A percentile compares a stretch with the other conserved stretches of the same genome.
These are phyloP conservation scores for Candida endomychidarum DNA, from an alignment of 805 yeast genomes.

Conservation along the genomic window DNA sequence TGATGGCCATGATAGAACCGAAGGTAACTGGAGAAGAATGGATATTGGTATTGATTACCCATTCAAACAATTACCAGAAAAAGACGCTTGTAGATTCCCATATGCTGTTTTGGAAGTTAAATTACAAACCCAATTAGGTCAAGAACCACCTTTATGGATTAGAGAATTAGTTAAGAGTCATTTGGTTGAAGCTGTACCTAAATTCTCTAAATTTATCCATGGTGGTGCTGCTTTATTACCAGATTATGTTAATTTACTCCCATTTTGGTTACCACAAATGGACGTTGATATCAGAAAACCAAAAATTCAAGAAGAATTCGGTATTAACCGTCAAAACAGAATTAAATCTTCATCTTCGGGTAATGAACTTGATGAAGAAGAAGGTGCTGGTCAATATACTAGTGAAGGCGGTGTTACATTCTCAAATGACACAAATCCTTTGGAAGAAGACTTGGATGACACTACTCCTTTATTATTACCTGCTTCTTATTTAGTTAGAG, in stretches of 20 bases:
- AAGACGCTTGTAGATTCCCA: conserved; percentile 90
- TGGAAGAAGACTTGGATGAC: conserved; percentile 53
- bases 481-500: conserved; percentile 27
- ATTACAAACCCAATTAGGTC: conserved; percentile 96
- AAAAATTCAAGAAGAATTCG: conserved; percentile 54
- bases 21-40: conserved; percentile 96
- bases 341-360: conserved; percentile 45
- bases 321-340: conserved; percentile 48
- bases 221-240: conserved; percentile 93
- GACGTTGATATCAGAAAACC: conserved; percentile 93
- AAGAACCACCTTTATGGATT: conserved; percentile 98
- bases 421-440: conserved; percentile 45
- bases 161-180: conserved; percentile 88
- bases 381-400: conserved; percentile 29
- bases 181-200: conserved; percentile 96
- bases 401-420: conserved; percentile 35
- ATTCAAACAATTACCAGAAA: conserved; percentile 77
- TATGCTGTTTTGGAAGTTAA: conserved; percentile 97
- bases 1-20: conserved; percentile 87
- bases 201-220: conserved; percentile 94
- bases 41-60: conserved; percentile 99
- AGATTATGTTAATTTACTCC: conserved; percentile 77
- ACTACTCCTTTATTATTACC: conserved; percentile 44
- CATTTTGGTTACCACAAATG: conserved; percentile 99
- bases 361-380: conserved; percentile 69